A percentile compares a stretch with the other conserved stretches of the same genome.
These are phyloP conservation scores for Cladosporium sp. DNA, from an alignment of 2,329 filamentous ascomycete genomes.

Conservation along the genomic window DNA sequence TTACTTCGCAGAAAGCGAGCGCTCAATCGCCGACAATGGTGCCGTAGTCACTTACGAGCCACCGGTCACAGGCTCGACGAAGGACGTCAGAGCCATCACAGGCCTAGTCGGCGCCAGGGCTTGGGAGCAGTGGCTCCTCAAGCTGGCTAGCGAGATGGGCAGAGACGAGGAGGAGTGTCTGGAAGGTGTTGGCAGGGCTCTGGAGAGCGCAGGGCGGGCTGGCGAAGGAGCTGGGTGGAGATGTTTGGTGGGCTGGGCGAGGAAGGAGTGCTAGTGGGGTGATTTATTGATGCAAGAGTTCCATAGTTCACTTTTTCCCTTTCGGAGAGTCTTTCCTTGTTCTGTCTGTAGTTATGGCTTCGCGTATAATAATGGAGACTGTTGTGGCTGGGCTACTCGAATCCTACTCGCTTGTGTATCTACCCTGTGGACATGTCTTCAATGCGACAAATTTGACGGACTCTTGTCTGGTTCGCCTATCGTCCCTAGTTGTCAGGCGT, in stretches of 20 bases:
- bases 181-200: conserved; percentile 53
- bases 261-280: conserved; percentile 38
- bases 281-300: background rate
- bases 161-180: conserved; percentile 54
- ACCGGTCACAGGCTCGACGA: conserved; percentile 32
- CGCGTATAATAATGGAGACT: background rate
- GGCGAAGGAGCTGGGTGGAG: conserved; percentile 49
- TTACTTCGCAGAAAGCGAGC: conserved; percentile 24
- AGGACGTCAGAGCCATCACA: conserved; percentile 52
- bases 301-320: too few relatives aligned
- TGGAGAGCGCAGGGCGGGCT: conserved; percentile 57
- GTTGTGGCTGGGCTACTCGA: background rate
- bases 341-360: background rate
- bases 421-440: too few relatives aligned
- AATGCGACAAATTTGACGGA: too few relatives aligned
- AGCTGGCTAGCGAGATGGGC: conserved; percentile 80
- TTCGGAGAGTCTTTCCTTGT: background rate
- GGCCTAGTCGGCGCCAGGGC: conserved; percentile 82
- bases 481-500: too few relatives aligned
- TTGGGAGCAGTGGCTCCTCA: conserved; percentile 95
- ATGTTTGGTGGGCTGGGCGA: conserved; percentile 56
- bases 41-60: conserved; percentile 26
- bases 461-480: too few relatives aligned
- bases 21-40: conserved; percentile 32
- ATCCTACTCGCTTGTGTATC: too few relatives aligned